These are phyloP conservation scores for Rachicladosporium sp. DNA, from an alignment of 2,329 filamentous ascomycete species.

Conservation along the genomic window DNA sequence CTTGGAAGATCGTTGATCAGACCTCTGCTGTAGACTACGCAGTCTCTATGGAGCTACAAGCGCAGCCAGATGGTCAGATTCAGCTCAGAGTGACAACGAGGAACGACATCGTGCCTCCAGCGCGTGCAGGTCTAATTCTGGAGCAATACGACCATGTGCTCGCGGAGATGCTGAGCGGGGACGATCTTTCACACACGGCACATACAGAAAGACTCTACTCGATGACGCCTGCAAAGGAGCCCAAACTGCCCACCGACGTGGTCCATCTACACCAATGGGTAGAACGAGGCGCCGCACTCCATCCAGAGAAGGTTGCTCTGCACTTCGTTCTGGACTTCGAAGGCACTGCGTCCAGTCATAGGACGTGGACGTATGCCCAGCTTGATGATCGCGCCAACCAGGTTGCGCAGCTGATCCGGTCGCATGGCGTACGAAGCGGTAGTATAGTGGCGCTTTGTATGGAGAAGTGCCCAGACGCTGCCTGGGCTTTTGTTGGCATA, in stretches of 20 bases:
- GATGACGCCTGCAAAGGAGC: slow-evolving; percentile 43
- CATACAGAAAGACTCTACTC: slow-evolving; percentile 40
- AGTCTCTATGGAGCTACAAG: slow-evolving; percentile 68
- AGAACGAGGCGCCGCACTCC: slow-evolving; percentile 44
- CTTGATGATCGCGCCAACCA: slow-evolving; percentile 60
- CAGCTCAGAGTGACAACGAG: slow-evolving; percentile 55
- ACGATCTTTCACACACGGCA: background rate
- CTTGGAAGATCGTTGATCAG: slow-evolving; percentile 53
- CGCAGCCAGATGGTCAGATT: slow-evolving; percentile 36
- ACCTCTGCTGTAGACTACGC: slow-evolving; percentile 62
- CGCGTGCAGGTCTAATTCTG: slow-evolving; percentile 57
- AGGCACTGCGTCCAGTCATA: slow-evolving; percentile 32
- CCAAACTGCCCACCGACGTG: slow-evolving; percentile 45
- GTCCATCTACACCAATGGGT: slow-evolving; percentile 66
- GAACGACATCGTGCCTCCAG: slow-evolving; percentile 49
- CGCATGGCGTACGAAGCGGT: slow-evolving; percentile 40
- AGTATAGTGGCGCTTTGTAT: slow-evolving; percentile 65
- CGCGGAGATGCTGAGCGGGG: slow-evolving; percentile 37
- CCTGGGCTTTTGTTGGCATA: slow-evolving; percentile 69
- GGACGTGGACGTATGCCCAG: slow-evolving; percentile 61
- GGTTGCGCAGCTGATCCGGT: slow-evolving; percentile 53
- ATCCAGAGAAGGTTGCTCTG: slow-evolving; percentile 54
- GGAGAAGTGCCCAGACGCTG: slow-evolving; percentile 73
- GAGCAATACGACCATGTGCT: slow-evolving; percentile 60
- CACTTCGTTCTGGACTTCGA: slow-evolving; percentile 50